A percentile compares a stretch with the other conserved stretches of the same genome.
These are phyloP conservation scores for Ceratocystis albifundus DNA, from an alignment of 2,329 filamentous ascomycete species.

Conservation along the genomic window DNA sequence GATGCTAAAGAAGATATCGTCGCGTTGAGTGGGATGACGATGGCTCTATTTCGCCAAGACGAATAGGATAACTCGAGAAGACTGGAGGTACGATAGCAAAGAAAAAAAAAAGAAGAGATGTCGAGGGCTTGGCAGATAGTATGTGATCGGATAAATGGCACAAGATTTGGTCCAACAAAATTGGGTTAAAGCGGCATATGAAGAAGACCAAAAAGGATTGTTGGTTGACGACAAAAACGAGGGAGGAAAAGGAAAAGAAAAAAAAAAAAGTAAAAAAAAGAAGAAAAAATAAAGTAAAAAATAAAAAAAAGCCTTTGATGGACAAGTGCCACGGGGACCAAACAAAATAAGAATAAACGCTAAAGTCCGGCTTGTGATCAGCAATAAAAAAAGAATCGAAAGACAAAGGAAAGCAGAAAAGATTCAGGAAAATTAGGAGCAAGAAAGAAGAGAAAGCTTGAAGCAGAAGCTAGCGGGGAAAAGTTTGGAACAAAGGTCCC, in stretches of 20 bases:
- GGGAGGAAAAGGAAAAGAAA: neutral
- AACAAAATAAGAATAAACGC: neutral
- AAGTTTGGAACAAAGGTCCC: conserved; percentile 9
- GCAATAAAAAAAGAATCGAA: neutral
- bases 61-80: neutral
- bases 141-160: neutral
- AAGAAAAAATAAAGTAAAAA: neutral
- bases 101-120: neutral
- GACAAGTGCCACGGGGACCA: neutral
- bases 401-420: neutral
- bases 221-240: neutral
- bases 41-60: neutral
- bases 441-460: conserved; percentile 4
- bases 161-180: neutral
- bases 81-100: neutral
- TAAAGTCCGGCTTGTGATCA: conserved; percentile 7
- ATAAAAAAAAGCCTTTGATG: neutral
- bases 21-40: neutral
- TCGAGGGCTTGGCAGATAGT: neutral
- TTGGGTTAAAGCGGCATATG: neutral
- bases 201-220: neutral
- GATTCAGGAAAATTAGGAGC: neutral
- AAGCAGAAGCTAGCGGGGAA: conserved; percentile 8
- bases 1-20: neutral
- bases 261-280: neutral